Percentiles rank a stretch among this genome's conserved stretches.
Evolutionary conservation across 2,329 filamentous ascomycete genomes (phyloP).

Genomic region (Blumeria hordei): DNA sequence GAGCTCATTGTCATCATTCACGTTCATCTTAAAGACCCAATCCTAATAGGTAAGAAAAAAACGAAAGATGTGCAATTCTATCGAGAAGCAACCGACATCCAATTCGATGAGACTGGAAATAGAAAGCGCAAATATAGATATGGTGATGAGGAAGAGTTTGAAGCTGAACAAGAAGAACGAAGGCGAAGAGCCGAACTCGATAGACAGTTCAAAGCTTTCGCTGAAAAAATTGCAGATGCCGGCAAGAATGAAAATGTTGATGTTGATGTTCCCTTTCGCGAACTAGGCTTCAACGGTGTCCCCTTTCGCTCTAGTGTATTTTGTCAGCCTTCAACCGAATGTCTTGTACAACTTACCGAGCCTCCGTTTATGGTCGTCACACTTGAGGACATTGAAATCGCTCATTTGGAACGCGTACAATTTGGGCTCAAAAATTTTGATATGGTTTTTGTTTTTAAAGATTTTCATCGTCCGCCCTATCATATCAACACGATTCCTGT

Average conservation of each 20-base stretch:
- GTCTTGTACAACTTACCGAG: conserved; percentile 87
- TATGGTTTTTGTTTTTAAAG: conserved; percentile 94
- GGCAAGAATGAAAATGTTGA: conserved; percentile 75
- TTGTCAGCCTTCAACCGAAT: conserved; percentile 89
- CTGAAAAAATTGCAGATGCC: conserved; percentile 92
- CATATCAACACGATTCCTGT: conserved; percentile 98
- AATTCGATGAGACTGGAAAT: conserved; percentile 96
- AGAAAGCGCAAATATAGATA: conserved; percentile 93
- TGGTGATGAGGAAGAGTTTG: conserved; percentile 95
- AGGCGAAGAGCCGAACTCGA: conserved; percentile 78
- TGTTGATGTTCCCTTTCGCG: conserved; percentile 90
- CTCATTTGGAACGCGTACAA: conserved; percentile 83
- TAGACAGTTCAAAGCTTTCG: conserved; percentile 84
- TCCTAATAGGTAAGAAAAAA: conserved; percentile 95
- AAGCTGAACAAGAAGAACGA: conserved; percentile 92
- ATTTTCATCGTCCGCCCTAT: conserved; percentile 70
- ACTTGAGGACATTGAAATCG: conserved; percentile 84
- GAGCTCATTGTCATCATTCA: conserved; percentile 97
- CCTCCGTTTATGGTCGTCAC: conserved; percentile 93
- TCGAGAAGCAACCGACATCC: conserved; percentile 89
- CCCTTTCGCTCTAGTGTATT: conserved; percentile 89
- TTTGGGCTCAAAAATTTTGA: conserved; percentile 99
- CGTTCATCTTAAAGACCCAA: conserved; percentile 90
- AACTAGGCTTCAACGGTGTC: conserved; percentile 90
- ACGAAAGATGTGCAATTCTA: conserved; percentile 98